These are phyloP conservation scores for Pulveroboletus frians DNA, from an alignment of 768 basidiomycete species.

Conservation along the genomic window DNA sequence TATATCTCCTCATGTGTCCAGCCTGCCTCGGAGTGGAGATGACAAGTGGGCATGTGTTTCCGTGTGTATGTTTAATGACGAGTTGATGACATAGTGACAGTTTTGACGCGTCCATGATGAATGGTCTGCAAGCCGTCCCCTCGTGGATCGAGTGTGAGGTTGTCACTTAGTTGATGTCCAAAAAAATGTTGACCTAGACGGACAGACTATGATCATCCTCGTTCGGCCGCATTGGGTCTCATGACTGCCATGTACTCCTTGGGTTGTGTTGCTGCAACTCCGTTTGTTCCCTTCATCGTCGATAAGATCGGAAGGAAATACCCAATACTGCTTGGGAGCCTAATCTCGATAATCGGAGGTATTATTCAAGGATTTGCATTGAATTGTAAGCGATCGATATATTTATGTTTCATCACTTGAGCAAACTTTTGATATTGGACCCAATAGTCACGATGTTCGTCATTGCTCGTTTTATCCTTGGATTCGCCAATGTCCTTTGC, in stretches of 20 bases:
- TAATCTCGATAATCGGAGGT: conserved; percentile 8
- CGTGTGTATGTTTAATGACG: neutral
- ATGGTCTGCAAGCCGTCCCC: conserved; percentile 54
- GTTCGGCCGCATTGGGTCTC: conserved; percentile 36
- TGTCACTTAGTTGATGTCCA: neutral
- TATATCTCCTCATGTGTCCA: conserved; percentile 56
- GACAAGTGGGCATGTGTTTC: conserved; percentile 14
- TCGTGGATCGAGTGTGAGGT: conserved; percentile 51
- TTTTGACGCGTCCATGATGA: conserved; percentile 51
- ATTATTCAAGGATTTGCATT: conserved; percentile 15
- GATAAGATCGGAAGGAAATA: conserved; percentile 14
- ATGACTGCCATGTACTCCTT: conserved; percentile 51
- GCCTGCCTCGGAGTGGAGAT: conserved; percentile 19
- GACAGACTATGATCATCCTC: conserved; percentile 51
- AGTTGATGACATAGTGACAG: conserved; percentile 4
- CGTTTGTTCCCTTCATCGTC: conserved; percentile 26
- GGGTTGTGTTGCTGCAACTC: conserved; percentile 52
- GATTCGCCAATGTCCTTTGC: conserved; percentile 10
- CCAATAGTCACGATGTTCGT: conserved; percentile 12
- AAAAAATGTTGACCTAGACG: neutral
- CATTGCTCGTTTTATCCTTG: conserved; percentile 16
- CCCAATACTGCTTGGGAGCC: conserved; percentile 12
- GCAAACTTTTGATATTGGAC: neutral
- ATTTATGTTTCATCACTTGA: no score
- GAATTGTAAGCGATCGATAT: conserved; percentile 6